Evolutionary conservation across 805 yeast species (phyloP).

Genomic region (Yarrowia bubula): DNA sequence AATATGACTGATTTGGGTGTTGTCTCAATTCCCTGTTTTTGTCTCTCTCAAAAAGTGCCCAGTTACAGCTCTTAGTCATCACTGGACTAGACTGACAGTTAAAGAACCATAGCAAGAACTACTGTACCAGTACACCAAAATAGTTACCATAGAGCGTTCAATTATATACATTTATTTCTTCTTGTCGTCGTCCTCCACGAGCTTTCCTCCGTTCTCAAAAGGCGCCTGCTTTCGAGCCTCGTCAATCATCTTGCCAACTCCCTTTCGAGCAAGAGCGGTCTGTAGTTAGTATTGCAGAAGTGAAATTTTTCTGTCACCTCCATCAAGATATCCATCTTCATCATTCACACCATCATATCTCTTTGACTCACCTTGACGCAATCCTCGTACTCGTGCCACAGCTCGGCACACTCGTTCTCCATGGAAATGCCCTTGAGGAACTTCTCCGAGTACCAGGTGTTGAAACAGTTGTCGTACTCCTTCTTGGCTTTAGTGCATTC

Average conservation of each 20-base stretch:
- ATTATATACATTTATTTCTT: constrained; percentile 24
- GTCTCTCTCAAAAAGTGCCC: background rate
- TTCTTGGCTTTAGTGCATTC: constrained; percentile 88
- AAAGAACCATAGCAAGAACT: no score
- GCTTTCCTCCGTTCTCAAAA: constrained; percentile 50
- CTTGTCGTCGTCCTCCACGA: constrained; percentile 18
- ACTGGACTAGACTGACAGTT: no score
- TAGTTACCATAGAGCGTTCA: background rate
- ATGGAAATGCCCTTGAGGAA: constrained; percentile 26
- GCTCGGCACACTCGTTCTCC: constrained; percentile 84
- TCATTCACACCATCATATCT: background rate
- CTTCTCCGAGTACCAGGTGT: constrained; percentile 88
- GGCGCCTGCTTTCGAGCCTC: constrained; percentile 91
- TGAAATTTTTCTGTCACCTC: background rate
- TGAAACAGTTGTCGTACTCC: constrained; percentile 89
- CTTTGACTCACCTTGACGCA: constrained; percentile 64
- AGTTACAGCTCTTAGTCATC: no score
- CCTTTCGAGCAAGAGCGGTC: constrained; percentile 62
- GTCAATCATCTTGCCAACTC: constrained; percentile 77
- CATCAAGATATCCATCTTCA: background rate
- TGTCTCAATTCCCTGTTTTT: background rate
- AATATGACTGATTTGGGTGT: background rate
- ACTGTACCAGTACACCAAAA: no score
- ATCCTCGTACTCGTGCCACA: constrained; percentile 85
- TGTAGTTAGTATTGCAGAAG: background rate